Evolutionary conservation across 176 grass and related monocot genomes (phyloP).

Genomic region (Poa annua): DNA sequence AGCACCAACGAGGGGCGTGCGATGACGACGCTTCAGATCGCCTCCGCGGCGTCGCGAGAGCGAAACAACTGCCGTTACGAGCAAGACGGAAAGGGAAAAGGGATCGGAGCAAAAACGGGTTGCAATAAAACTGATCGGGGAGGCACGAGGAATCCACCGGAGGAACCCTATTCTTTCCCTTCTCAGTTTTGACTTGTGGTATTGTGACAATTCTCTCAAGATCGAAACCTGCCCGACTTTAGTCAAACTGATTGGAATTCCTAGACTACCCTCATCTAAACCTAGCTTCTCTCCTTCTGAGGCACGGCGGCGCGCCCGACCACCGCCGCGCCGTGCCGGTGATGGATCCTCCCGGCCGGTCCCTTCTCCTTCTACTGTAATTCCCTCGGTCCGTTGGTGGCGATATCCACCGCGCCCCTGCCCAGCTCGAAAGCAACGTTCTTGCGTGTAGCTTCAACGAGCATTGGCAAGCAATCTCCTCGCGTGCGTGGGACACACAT

Average conservation of each 20-base stretch:
- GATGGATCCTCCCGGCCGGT: background rate
- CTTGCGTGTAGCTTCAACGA: background rate
- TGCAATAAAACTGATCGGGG: too few relatives aligned
- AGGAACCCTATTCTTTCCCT: too few relatives aligned
- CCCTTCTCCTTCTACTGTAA: background rate
- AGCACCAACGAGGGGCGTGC: too few relatives aligned
- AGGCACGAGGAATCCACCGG: too few relatives aligned
- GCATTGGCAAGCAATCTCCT: background rate
- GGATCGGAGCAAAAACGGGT: too few relatives aligned
- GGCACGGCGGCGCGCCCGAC: background rate
- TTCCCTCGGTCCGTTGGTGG: background rate
- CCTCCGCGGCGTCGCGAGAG: too few relatives aligned
- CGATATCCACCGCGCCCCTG: background rate
- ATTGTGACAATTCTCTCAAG: too few relatives aligned
- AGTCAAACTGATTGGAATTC: background rate
- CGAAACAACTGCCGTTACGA: too few relatives aligned
- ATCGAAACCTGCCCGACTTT: too few relatives aligned
- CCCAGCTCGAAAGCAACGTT: background rate
- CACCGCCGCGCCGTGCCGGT: background rate
- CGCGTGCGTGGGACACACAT: background rate
- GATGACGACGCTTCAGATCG: too few relatives aligned
- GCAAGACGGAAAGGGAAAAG: too few relatives aligned
- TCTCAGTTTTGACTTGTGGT: too few relatives aligned
- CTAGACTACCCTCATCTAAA: background rate
- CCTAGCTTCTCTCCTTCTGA: background rate